Conservation (phyloP, 2,329 filamentous ascomycete species). For the Gnomoniopsis sp. region DNA sequence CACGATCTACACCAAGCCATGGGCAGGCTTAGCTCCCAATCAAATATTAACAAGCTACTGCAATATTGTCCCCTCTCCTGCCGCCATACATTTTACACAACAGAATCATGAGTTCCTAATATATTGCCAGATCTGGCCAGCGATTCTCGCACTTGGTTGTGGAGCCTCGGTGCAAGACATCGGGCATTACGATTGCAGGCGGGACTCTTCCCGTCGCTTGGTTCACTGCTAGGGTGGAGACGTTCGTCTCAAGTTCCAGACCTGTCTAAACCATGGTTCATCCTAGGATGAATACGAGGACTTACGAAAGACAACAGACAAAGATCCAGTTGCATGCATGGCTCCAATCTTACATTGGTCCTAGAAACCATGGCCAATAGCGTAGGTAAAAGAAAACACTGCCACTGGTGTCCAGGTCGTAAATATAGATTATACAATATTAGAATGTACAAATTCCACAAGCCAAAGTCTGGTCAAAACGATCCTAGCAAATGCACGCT, state of each 20-base stretch:
- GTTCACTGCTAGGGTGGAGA: background rate
- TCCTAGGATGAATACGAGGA: background rate
- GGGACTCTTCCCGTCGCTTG: background rate
- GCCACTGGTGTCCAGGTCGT: constrained; percentile 14
- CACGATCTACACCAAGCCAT: no score
- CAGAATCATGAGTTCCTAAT: no score
- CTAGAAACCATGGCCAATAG: constrained; percentile 6
- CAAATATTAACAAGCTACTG: no score
- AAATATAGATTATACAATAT: constrained; percentile 35
- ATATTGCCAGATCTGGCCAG: no score
- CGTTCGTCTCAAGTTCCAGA: background rate
- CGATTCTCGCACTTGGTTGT: no score
- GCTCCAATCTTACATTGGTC: background rate
- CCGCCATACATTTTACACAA: no score
- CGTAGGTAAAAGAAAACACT: constrained; percentile 1
- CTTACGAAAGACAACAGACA: background rate
- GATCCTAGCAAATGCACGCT: constrained; percentile 16
- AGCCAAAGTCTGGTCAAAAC: constrained; percentile 18
- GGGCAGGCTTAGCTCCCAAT: no score
- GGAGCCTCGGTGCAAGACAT: no score
- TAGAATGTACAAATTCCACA: constrained; percentile 32
- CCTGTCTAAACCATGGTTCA: background rate
- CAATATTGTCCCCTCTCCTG: no score
- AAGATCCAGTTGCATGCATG: background rate
- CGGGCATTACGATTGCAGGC: background rate